Percentiles rank a stretch among this genome's conserved stretches.
These are phyloP conservation scores for Dactylella cylindrospora DNA, from an alignment of 2,329 filamentous ascomycete species.

Conservation along the genomic window DNA sequence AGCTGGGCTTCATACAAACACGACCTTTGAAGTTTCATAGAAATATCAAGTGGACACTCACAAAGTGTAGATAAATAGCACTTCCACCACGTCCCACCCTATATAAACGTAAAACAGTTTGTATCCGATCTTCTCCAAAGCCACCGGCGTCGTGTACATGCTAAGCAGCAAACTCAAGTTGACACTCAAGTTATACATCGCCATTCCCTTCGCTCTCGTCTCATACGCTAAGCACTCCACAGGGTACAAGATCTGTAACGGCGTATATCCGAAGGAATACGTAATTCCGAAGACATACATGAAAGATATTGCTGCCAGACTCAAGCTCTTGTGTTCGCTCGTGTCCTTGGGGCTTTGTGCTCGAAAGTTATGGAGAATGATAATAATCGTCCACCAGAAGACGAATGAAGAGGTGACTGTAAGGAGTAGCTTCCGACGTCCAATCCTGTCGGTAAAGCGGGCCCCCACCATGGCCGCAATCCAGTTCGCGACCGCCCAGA, in stretches of 20 bases:
- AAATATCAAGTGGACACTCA: slow-evolving; percentile 23
- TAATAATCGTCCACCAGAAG: slow-evolving; percentile 54
- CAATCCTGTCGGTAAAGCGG: slow-evolving; percentile 51
- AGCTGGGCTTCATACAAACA: not conserved
- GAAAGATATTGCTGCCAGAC: slow-evolving; percentile 53
- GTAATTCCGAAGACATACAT: slow-evolving; percentile 52
- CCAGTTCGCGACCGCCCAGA: slow-evolving; percentile 50
- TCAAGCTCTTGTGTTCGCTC: slow-evolving; percentile 51
- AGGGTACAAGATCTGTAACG: slow-evolving; percentile 55
- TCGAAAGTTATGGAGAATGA: slow-evolving; percentile 50
- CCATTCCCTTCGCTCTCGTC: slow-evolving; percentile 57
- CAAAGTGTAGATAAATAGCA: slow-evolving; percentile 51
- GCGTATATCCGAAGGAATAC: slow-evolving; percentile 55
- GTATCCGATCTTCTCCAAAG: slow-evolving; percentile 59
- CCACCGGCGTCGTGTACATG: slow-evolving; percentile 56
- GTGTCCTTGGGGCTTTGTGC: slow-evolving; percentile 52
- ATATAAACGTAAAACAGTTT: slow-evolving; percentile 58
- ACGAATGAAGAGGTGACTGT: slow-evolving; percentile 54
- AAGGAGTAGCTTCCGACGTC: slow-evolving; percentile 55
- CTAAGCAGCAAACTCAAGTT: slow-evolving; percentile 56
- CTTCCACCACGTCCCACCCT: slow-evolving; percentile 54
- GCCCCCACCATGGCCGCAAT: slow-evolving; percentile 51
- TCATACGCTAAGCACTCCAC: slow-evolving; percentile 58
- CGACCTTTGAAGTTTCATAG: slow-evolving; percentile 50
- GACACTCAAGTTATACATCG: slow-evolving; percentile 56